Evolutionary conservation across 1,139 yeast genomes (phyloP).

Genomic region (Neolecta irregularis): DNA sequence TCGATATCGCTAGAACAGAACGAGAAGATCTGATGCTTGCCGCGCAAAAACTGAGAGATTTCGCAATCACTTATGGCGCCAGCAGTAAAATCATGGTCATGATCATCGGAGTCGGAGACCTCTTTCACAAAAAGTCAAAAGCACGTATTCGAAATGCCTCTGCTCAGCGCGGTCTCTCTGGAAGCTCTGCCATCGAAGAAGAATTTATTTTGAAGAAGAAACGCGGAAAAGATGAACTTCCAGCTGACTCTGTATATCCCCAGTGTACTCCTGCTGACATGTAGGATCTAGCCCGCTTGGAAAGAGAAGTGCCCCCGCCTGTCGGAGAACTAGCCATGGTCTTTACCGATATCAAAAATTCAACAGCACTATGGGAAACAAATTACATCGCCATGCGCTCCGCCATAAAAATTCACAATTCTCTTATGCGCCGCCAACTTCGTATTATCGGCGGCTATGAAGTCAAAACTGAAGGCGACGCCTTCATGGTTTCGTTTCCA

Average conservation of each 20-base stretch:
- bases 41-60: constrained; percentile 84
- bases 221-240: too few relatives aligned
- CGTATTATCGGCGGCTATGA: constrained; percentile 93
- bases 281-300: constrained; percentile 12
- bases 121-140: constrained; percentile 16
- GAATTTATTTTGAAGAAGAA: too few relatives aligned
- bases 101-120: constrained; percentile 49
- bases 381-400: constrained; percentile 91
- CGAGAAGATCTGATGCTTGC: constrained; percentile 77
- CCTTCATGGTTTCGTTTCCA: constrained; percentile 96
- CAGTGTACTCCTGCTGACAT: too few relatives aligned
- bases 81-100: constrained; percentile 69
- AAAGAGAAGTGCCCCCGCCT: constrained; percentile 74
- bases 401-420: constrained; percentile 86
- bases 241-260: too few relatives aligned
- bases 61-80: constrained; percentile 86
- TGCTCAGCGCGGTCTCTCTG: too few relatives aligned
- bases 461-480: constrained; percentile 98
- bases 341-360: constrained; percentile 90
- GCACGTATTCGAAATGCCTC: constrained; percentile 22
- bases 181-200: too few relatives aligned
- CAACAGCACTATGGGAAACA: constrained; percentile 85
- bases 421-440: constrained; percentile 83
- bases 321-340: constrained; percentile 88
- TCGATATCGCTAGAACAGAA: constrained; percentile 75